These are phyloP conservation scores for Abrus precatorius DNA, from an alignment of 306 rosid genomes.

Conservation along the genomic window DNA sequence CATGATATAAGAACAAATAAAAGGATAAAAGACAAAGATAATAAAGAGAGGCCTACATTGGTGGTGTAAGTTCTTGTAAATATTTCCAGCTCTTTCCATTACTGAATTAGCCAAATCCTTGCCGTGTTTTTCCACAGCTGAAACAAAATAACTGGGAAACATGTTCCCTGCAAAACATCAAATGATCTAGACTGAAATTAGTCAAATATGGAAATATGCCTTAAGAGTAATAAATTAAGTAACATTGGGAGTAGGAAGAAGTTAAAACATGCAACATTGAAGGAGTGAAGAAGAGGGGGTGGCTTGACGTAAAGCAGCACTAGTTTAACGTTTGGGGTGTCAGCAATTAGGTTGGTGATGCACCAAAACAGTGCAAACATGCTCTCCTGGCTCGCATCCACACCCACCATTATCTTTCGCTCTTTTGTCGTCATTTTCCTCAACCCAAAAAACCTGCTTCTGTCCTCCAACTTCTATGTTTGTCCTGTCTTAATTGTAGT, in stretches of 20 bases:
- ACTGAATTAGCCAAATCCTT: constrained; percentile 64
- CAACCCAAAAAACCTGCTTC: background rate
- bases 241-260: background rate
- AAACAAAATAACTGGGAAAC: constrained; percentile 60
- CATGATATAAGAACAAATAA: background rate
- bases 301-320: constrained; percentile 88
- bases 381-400: constrained; percentile 88
- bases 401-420: constrained; percentile 72
- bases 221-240: background rate
- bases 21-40: background rate
- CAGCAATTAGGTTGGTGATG: constrained; percentile 60
- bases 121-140: constrained; percentile 59
- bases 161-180: constrained; percentile 53
- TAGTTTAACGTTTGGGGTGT: constrained; percentile 52
- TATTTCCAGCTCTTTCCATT: constrained; percentile 71
- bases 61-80: constrained; percentile 49
- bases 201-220: background rate
- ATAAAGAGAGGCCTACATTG: constrained; percentile 44
- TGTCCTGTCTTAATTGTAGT: background rate
- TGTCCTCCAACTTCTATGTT: background rate
- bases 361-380: constrained; percentile 84
- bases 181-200: background rate
- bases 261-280: constrained; percentile 63
- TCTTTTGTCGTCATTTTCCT: constrained; percentile 41
- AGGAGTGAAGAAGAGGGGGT: constrained; percentile 58